Conservation (phyloP, 257 asterid species). For the Prunella vulgaris region DNA sequence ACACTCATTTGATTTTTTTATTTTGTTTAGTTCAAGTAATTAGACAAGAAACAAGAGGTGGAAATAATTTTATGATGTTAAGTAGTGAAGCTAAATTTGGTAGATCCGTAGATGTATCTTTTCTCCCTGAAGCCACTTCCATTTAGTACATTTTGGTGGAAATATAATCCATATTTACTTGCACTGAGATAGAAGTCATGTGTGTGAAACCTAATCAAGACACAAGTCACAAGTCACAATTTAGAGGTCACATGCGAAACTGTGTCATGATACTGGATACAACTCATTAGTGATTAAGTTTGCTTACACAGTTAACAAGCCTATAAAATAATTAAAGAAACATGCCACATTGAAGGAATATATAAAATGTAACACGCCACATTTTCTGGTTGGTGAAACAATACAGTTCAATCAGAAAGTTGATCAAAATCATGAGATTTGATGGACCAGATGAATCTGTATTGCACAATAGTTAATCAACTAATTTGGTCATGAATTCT, state of each 20-base stretch:
- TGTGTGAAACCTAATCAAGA: not conserved
- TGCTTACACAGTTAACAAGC: not conserved
- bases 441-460: not conserved
- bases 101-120: not conserved
- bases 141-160: not conserved
- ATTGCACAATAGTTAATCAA: not conserved
- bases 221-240: not conserved
- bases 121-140: not conserved
- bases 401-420: too few species aligned
- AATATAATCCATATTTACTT: not conserved
- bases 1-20: not conserved
- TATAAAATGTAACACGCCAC: too few species aligned
- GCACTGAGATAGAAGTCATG: not conserved
- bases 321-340: not conserved
- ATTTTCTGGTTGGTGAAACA: too few species aligned
- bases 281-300: not conserved
- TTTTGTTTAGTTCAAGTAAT: not conserved
- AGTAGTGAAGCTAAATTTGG: not conserved
- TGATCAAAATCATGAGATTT: not conserved
- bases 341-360: too few species aligned
- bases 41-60: not conserved
- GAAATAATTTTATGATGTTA: not conserved
- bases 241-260: not conserved
- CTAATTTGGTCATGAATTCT: not conserved
- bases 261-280: not conserved